These are phyloP conservation scores for Eucalyptus marginata DNA, from an alignment of 345 rosid genomes.

Conservation along the genomic window DNA sequence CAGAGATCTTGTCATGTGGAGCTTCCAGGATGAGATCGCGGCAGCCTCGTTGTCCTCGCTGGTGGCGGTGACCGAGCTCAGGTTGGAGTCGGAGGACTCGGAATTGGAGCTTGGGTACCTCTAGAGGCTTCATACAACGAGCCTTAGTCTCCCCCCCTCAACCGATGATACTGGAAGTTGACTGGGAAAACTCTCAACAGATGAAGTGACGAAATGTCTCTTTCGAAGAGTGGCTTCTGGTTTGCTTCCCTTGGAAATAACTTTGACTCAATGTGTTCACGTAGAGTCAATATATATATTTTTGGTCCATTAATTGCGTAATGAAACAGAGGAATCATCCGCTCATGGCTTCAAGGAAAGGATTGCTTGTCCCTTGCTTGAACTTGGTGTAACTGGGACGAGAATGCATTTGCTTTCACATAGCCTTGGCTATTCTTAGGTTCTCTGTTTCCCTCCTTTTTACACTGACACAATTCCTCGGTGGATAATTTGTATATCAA, in stretches of 20 bases:
- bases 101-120: too few species aligned
- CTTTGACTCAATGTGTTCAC: not conserved
- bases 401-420: not conserved
- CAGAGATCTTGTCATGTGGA: too few species aligned
- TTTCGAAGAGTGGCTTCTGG: not conserved
- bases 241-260: not conserved
- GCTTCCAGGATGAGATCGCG: too few species aligned
- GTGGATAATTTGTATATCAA: rapidly evolving
- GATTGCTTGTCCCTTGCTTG: not conserved
- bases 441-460: not conserved
- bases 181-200: not conserved
- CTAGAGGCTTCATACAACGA: too few species aligned
- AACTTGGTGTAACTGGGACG: not conserved
- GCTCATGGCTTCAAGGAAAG: not conserved
- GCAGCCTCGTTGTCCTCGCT: too few species aligned
- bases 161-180: not conserved
- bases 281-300: not conserved
- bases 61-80: too few species aligned
- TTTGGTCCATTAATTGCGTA: not conserved
- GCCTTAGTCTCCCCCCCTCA: too few species aligned
- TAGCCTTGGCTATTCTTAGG: not conserved
- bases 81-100: too few species aligned
- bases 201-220: not conserved
- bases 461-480: not conserved
- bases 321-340: not conserved